phyloP scores from a whole-genome alignment of 2,329 filamentous ascomycete genomes.

The Colletotrichum salicis region DNA sequence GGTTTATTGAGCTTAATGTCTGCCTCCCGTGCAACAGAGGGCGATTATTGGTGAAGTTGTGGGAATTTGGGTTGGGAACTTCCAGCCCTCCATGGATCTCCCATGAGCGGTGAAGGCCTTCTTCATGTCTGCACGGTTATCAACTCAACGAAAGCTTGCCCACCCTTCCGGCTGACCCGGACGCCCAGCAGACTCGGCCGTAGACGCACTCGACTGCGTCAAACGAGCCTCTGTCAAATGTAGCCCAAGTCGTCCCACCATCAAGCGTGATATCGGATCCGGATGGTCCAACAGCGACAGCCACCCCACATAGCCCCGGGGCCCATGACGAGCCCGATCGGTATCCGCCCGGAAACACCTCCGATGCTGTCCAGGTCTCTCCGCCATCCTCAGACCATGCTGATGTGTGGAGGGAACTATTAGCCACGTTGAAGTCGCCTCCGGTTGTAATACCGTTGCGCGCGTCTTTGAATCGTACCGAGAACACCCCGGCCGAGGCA shows the following conservation, averaged over 20 bases:
- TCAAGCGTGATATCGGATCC: slow-evolving; percentile 46
- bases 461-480: slow-evolving; percentile 44
- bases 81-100: background rate
- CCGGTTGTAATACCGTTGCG: slow-evolving; percentile 43
- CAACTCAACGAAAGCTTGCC: slow-evolving; percentile 33
- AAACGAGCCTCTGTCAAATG: slow-evolving; percentile 44
- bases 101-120: background rate
- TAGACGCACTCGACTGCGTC: slow-evolving; percentile 45
- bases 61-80: background rate
- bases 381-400: slow-evolving; percentile 46
- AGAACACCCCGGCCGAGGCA: slow-evolving; percentile 45
- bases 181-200: slow-evolving; percentile 44
- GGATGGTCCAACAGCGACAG: slow-evolving; percentile 46
- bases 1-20: background rate
- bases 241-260: slow-evolving; percentile 42
- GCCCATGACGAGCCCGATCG: slow-evolving; percentile 46
- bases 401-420: slow-evolving; percentile 38
- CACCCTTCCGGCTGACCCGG: slow-evolving; percentile 43
- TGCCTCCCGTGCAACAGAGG: background rate
- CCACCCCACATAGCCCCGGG: slow-evolving; percentile 38
- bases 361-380: slow-evolving; percentile 41
- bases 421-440: slow-evolving; percentile 43
- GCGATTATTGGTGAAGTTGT: background rate
- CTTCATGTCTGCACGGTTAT: background rate
- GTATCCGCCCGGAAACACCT: slow-evolving; percentile 44